These are phyloP conservation scores for Codiaeum variegatum DNA, from an alignment of 441 rosid genomes.

Conservation along the genomic window DNA sequence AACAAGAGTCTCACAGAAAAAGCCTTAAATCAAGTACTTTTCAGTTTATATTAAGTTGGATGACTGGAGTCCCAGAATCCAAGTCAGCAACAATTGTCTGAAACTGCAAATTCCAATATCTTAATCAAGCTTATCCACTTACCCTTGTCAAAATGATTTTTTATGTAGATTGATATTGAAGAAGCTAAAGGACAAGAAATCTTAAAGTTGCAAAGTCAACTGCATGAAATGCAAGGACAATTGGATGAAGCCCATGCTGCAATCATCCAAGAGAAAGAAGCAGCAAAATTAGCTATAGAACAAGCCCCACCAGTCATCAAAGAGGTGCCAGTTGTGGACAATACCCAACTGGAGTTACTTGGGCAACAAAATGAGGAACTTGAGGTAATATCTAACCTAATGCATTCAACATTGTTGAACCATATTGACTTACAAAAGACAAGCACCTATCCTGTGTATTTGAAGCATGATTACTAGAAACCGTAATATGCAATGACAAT, in stretches of 20 bases:
- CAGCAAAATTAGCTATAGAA: conserved; percentile 55
- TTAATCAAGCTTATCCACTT: neutral
- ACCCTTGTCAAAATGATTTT: neutral
- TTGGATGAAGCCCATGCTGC: conserved; percentile 50
- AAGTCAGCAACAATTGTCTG: neutral
- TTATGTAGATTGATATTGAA: conserved; percentile 59
- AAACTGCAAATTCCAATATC: neutral
- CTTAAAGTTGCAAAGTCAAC: conserved; percentile 38
- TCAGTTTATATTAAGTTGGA: neutral
- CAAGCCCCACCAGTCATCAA: conserved; percentile 61
- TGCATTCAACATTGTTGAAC: neutral
- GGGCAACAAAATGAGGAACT: conserved; percentile 40
- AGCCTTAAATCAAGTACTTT: neutral
- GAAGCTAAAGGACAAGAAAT: conserved; percentile 64
- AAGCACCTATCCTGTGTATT: neutral
- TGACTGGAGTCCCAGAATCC: neutral
- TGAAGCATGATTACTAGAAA: neutral
- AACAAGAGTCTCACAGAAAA: neutral
- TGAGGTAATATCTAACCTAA: conserved; percentile 36
- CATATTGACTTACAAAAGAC: neutral
- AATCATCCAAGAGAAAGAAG: conserved; percentile 49
- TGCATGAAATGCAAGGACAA: conserved; percentile 45
- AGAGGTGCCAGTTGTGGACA: conserved; percentile 58
- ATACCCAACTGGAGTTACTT: conserved; percentile 43
- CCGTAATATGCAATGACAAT: neutral